phyloP scores from a whole-genome alignment of 192 early-diverging fungal genomes.

The Coemansia asiatica region DNA sequence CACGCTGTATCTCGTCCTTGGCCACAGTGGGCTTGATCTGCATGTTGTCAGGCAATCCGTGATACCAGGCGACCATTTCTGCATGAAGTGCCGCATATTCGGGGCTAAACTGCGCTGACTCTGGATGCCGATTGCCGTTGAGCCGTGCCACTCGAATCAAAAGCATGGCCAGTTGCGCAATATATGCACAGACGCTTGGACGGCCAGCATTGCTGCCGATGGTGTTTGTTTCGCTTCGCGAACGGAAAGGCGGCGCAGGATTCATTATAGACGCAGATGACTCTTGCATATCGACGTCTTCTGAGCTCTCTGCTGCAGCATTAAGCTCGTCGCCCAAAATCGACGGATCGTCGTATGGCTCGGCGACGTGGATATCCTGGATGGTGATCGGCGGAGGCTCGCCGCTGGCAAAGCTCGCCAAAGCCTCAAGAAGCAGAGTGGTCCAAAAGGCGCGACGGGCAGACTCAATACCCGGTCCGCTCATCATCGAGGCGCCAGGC shows the following conservation, averaged over 20 bases:
- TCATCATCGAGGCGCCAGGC: slow-evolving; percentile 56
- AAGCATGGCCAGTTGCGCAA: slow-evolving; percentile 47
- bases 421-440: slow-evolving; percentile 49
- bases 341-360: slow-evolving; percentile 43
- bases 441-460: slow-evolving; percentile 53
- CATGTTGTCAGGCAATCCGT: slow-evolving; percentile 44
- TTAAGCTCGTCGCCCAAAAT: slow-evolving; percentile 17
- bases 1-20: slow-evolving; percentile 24
- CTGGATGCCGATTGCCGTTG: slow-evolving; percentile 54
- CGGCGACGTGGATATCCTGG: slow-evolving; percentile 53
- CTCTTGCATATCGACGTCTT: not conserved
- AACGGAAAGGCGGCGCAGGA: not conserved
- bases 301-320: not conserved
- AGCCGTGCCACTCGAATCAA: slow-evolving; percentile 51
- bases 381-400: slow-evolving; percentile 53
- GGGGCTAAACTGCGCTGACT: slow-evolving; percentile 53
- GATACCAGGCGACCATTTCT: slow-evolving; percentile 54
- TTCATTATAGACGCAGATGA: not conserved
- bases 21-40: slow-evolving; percentile 28
- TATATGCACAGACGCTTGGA: slow-evolving; percentile 33
- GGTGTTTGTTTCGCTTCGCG: not conserved
- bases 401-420: slow-evolving; percentile 56
- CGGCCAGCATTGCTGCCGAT: not conserved
- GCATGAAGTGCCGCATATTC: slow-evolving; percentile 47
- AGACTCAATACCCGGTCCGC: slow-evolving; percentile 49